Base-by-base conservation (phyloP, 192 early-diverging fungal species). In the Coemansia sp. region DNA sequence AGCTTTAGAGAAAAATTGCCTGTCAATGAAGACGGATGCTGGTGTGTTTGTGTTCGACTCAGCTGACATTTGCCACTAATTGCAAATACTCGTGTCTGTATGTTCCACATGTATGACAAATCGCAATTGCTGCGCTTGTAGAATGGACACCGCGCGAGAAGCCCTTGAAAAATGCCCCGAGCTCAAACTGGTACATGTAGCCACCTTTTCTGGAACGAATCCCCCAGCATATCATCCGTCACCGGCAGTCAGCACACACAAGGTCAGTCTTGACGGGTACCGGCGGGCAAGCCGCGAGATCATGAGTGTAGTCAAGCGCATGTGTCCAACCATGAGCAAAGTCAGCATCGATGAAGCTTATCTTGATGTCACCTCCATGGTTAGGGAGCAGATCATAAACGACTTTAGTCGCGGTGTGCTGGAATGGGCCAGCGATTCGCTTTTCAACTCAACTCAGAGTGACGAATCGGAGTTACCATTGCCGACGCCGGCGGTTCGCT, bases 271-370 rank as follows among this genome's bases (percentile, higher is more conserved):
- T 40, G 88, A 94, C 30, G 84, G 84, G 17, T 96, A 94, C 72
- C 83, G 94, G 47, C 72, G 80, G 14, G 90, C 91, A 22, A 88
- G 86, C 44, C 75, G 75, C 36, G 68, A 81, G 40, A 91, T 97
- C 59, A 91, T 97, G 74, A 65, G 72, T 1, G 81, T 94, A 6
- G 82, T 94, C 59, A 60, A 73, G 47, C 80, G 75, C 3, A 67
- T 83, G 31, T 85, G 84, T 52, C 73, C 81, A 13, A 84, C 74
- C 1, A 80, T 89, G 41, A 83, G 89, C 68, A 87, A 88, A 45
- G 89, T 89, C 29, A 89, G 91, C 14, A 66, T 91, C 6, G 96
- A 98, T 61, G 96, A 98, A 62, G 91, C 87, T 0, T 97, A 87
- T 65, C 65, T 98, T 65, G 96, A 98, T 65, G 80, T 92, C 4